phyloP scores from a whole-genome alignment of 1,284 basidiomycete species.

The Puccinia polysora region DNA sequence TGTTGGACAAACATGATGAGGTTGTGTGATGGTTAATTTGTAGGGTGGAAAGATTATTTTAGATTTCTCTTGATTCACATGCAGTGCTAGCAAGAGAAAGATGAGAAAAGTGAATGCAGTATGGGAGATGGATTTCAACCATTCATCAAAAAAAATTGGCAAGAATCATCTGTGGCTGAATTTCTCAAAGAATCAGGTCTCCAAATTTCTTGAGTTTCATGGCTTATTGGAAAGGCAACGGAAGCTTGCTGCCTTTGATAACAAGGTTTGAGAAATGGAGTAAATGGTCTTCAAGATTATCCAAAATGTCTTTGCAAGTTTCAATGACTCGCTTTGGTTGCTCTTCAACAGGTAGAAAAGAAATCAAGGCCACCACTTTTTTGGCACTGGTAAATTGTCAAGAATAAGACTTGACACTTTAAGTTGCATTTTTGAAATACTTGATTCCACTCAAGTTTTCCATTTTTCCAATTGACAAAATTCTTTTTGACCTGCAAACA shows the following conservation, averaged over 20 bases:
- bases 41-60: constrained; percentile 61
- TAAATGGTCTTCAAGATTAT: constrained; percentile 85
- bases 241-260: constrained; percentile 97
- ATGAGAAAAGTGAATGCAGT: constrained; percentile 98
- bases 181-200: constrained; percentile 81
- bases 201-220: constrained; percentile 99
- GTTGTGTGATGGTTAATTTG: constrained; percentile 87
- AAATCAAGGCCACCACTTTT: constrained; percentile 96
- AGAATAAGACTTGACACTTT: not conserved
- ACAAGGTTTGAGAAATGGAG: constrained; percentile 99
- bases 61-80: constrained; percentile 99
- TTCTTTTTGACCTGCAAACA: constrained; percentile 99
- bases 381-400: constrained; percentile 61
- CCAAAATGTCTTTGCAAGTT: constrained; percentile 97
- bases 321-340: constrained; percentile 99
- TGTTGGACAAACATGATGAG: constrained; percentile 95
- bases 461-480: constrained; percentile 98
- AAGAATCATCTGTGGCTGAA: constrained; percentile 97
- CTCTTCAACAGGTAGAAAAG: constrained; percentile 95
- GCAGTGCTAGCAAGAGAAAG: constrained; percentile 86
- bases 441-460: constrained; percentile 67
- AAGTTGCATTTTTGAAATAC: not conserved
- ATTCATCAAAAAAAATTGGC: constrained; percentile 97
- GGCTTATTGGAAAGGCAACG: constrained; percentile 97
- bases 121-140: constrained; percentile 98